Percentiles rank a stretch among this genome's conserved stretches.
phyloP scores from a whole-genome alignment of 345 rosid genomes.

The Populus pruinosa region DNA sequence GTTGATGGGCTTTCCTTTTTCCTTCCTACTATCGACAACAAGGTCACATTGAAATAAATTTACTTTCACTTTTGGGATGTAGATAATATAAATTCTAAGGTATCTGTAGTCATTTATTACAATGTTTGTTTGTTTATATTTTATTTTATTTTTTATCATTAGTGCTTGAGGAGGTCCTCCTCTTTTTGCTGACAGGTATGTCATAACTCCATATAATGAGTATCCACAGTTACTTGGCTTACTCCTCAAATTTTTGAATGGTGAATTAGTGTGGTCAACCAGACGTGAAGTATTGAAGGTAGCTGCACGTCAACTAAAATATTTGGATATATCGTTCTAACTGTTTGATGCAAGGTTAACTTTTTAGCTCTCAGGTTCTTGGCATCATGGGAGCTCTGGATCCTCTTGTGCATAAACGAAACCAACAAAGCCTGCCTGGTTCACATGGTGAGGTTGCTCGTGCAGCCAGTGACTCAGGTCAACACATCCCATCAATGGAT shows the following conservation, averaged over 20 bases:
- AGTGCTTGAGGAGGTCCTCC: not conserved
- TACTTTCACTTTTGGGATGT: not conserved
- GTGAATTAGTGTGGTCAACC: constrained; percentile 93
- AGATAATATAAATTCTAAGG: not conserved
- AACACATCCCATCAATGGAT: constrained; percentile 79
- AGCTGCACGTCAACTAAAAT: constrained; percentile 20
- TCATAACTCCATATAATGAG: constrained; percentile 89
- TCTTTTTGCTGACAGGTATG: constrained; percentile 54
- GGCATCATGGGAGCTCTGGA: constrained; percentile 99
- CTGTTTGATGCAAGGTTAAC: constrained; percentile 26
- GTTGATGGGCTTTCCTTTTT: not conserved
- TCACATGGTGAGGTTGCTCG: constrained; percentile 85
- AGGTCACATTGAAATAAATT: not conserved
- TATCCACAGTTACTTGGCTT: constrained; percentile 88
- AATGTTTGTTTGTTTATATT: not conserved
- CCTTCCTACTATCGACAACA: not conserved
- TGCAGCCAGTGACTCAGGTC: constrained; percentile 92
- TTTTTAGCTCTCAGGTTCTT: constrained; percentile 61
- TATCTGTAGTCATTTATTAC: not conserved
- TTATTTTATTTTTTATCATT: not conserved
- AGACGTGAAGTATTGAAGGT: constrained; percentile 99
- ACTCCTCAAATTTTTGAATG: constrained; percentile 92
- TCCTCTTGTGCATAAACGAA: constrained; percentile 89
- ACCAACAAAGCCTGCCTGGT: constrained; percentile 74
- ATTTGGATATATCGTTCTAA: constrained; percentile 9